These are phyloP conservation scores for Penicillium sp. DNA, from an alignment of 2,329 filamentous ascomycete genomes.

Conservation along the genomic window DNA sequence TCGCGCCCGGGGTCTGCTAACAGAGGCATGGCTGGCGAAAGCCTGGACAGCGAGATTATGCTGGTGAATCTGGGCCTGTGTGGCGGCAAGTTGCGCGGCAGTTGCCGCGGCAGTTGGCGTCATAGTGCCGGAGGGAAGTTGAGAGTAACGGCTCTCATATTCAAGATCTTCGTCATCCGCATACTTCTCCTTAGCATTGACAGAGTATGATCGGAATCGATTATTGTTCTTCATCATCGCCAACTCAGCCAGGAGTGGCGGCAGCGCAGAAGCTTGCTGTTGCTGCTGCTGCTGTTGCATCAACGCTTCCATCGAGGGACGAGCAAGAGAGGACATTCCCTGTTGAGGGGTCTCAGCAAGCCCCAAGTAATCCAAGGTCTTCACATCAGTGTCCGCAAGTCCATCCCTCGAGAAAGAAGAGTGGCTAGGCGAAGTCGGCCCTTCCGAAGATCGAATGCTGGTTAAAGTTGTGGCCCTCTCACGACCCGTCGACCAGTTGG, in stretches of 20 bases:
- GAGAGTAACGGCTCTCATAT: conserved; percentile 60
- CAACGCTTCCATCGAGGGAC: conserved; percentile 54
- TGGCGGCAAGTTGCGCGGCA: conserved; percentile 58
- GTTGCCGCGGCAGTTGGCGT: conserved; percentile 58
- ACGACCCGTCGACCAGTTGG: conserved; percentile 76
- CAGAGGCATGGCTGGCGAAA: conserved; percentile 79
- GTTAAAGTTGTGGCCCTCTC: conserved; percentile 85
- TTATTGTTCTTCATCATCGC: conserved; percentile 76
- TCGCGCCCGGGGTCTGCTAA: conserved; percentile 78
- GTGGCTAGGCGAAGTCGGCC: conserved; percentile 79
- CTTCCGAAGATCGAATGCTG: conserved; percentile 84
- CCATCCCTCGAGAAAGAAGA: conserved; percentile 85
- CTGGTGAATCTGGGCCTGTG: conserved; percentile 71
- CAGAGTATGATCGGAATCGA: conserved; percentile 93
- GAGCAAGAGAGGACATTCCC: conserved; percentile 67
- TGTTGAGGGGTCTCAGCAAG: conserved; percentile 90
- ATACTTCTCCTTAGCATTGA: conserved; percentile 98
- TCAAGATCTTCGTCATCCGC: conserved; percentile 83
- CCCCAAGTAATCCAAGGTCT: conserved; percentile 92
- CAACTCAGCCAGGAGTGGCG: conserved; percentile 70
- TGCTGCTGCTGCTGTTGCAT: conserved; percentile 54
- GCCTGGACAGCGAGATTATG: conserved; percentile 93
- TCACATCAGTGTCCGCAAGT: conserved; percentile 80
- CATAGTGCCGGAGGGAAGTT: conserved; percentile 57
- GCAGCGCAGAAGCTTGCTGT: conserved; percentile 44